A percentile compares a stretch with the other conserved stretches of the same genome.
Evolutionary conservation across 2,329 filamentous ascomycete species (phyloP).

Genomic region (Aureobasidium sp.): DNA sequence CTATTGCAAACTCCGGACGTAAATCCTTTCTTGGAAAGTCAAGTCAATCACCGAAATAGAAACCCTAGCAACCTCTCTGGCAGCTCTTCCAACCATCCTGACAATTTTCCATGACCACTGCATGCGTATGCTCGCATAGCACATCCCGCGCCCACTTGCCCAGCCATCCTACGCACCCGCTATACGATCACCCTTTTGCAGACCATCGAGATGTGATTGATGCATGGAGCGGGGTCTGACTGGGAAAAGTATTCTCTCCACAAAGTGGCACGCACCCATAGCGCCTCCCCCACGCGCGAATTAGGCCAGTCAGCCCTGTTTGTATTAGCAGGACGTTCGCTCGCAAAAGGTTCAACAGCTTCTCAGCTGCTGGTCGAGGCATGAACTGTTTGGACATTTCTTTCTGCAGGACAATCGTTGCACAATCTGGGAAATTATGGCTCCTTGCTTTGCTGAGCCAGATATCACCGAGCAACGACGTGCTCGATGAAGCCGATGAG

Average conservation of each 20-base stretch:
- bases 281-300: constrained; percentile 6
- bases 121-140: constrained; percentile 10
- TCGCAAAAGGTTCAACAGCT: not conserved
- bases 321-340: not conserved
- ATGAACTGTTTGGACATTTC: not conserved
- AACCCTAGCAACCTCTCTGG: not conserved
- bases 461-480: constrained; percentile 5
- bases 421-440: not conserved
- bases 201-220: not conserved
- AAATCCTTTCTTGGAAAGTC: constrained; percentile 7
- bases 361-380: not conserved
- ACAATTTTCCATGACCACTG: constrained; percentile 5
- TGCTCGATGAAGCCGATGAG: constrained; percentile 3
- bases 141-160: constrained; percentile 7
- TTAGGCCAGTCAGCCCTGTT: constrained; percentile 8
- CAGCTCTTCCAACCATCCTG: not conserved
- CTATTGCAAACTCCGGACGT: not conserved
- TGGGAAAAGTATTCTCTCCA: constrained; percentile 1
- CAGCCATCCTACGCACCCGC: constrained; percentile 3
- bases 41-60: constrained; percentile 10
- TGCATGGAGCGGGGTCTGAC: constrained; percentile 6
- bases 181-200: constrained; percentile 3
- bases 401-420: not conserved
- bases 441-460: not conserved
- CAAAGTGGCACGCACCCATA: constrained; percentile 8